phyloP scores from a whole-genome alignment of 1,139 yeast species.

The Debaryomyces psychrophilus region DNA sequence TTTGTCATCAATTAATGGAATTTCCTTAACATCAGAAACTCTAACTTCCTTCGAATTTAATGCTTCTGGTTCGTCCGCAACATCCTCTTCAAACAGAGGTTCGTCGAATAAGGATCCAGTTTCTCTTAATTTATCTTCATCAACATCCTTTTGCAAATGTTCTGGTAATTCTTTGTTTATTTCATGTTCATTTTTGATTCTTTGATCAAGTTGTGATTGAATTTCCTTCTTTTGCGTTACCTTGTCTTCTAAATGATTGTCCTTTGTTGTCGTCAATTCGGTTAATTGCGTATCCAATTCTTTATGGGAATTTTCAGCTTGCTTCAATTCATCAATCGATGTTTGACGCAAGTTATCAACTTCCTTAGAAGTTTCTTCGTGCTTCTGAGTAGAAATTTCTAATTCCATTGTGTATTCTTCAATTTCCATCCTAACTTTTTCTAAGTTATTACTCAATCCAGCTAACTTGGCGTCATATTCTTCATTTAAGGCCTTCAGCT shows the following conservation, averaged over 20 bases:
- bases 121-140: constrained; percentile 45
- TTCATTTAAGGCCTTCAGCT: constrained; percentile 34
- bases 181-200: constrained; percentile 45
- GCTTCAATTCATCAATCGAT: constrained; percentile 28
- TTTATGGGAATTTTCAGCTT: constrained; percentile 29
- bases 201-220: constrained; percentile 33
- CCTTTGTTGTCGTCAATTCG: constrained; percentile 34
- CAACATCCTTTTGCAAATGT: constrained; percentile 49
- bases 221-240: constrained; percentile 38
- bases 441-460: constrained; percentile 41
- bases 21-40: constrained; percentile 23
- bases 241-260: constrained; percentile 33
- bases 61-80: constrained; percentile 19
- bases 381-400: constrained; percentile 32
- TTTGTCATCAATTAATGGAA: constrained; percentile 17
- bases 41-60: constrained; percentile 16
- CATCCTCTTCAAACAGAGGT: constrained; percentile 20
- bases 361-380: constrained; percentile 39
- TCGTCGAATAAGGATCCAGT: constrained; percentile 44
- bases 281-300: constrained; percentile 38
- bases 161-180: constrained; percentile 56
- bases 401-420: constrained; percentile 38
- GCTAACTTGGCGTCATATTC: constrained; percentile 40
- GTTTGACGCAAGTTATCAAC: constrained; percentile 33
- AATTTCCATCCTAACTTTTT: constrained; percentile 41